These are phyloP conservation scores for Botrytis elliptica DNA, from an alignment of 2,329 filamentous ascomycete genomes.

Conservation along the genomic window DNA sequence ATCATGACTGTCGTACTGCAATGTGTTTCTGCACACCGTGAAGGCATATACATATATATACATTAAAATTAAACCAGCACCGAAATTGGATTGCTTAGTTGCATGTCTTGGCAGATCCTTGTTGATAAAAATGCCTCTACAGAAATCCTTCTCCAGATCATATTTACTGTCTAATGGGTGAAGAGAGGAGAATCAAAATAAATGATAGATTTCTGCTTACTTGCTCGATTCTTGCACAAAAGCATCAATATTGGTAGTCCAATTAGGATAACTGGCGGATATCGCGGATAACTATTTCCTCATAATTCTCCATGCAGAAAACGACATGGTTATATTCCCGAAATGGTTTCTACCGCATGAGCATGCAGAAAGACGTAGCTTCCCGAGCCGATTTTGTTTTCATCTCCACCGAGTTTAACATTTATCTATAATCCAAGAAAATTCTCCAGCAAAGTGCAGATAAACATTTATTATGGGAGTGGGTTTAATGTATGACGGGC, in stretches of 20 bases:
- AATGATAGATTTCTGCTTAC: conserved; percentile 10
- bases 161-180: not conserved
- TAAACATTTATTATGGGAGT: not conserved
- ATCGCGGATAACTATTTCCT: conserved; percentile 12
- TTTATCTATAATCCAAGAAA: not conserved
- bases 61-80: not conserved
- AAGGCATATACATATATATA: not conserved
- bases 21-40: not conserved
- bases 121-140: not conserved
- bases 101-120: not conserved
- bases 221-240: not conserved
- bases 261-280: conserved; percentile 12
- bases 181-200: not conserved
- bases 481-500: not conserved
- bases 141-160: not conserved
- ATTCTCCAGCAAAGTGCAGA: not conserved
- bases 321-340: conserved; percentile 20
- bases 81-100: conserved; percentile 1
- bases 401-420: conserved; percentile 17
- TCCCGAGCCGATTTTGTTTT: conserved; percentile 12
- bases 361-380: conserved; percentile 8
- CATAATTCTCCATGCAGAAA: conserved; percentile 14
- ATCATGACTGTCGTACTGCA: not conserved
- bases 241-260: not conserved
- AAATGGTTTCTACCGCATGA: conserved; percentile 19